phyloP scores from a whole-genome alignment of 495 filamentous ascomycete genomes.

The Arthonia radiata region DNA sequence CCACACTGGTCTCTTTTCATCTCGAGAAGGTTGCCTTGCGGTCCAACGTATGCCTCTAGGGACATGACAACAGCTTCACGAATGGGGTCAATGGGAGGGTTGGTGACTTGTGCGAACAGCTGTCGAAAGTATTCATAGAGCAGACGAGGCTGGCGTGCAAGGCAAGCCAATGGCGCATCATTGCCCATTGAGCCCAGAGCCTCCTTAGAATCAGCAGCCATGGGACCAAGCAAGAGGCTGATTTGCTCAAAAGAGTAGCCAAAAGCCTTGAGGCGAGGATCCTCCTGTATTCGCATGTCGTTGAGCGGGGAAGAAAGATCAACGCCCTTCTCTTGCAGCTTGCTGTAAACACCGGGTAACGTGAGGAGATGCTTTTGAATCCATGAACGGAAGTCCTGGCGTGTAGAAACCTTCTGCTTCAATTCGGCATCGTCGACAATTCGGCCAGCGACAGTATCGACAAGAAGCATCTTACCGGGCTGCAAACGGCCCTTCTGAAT shows the following conservation, averaged over 20 bases:
- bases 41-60: constrained; percentile 87
- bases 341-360: constrained; percentile 43
- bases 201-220: constrained; percentile 98
- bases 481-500: constrained; percentile 89
- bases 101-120: constrained; percentile 97
- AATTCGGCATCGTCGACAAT: constrained; percentile 92
- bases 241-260: constrained; percentile 97
- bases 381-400: constrained; percentile 75
- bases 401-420: constrained; percentile 65
- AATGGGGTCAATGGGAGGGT: constrained; percentile 96
- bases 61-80: constrained; percentile 99
- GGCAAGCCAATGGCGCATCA: constrained; percentile 81
- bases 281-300: constrained; percentile 53
- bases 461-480: constrained; percentile 91
- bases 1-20: constrained; percentile 83
- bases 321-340: constrained; percentile 29
- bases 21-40: constrained; percentile 89
- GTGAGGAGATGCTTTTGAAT: constrained; percentile 69
- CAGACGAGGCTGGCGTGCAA: constrained; percentile 70
- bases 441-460: constrained; percentile 83
- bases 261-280: constrained; percentile 64
- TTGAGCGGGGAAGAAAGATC: constrained; percentile 44
- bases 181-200: constrained; percentile 99
- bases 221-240: constrained; percentile 75
- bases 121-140: constrained; percentile 97